Percentiles rank a stretch among this genome's conserved stretches.
Evolutionary conservation across 1,139 yeast species (phyloP).

Genomic region (Candida mesenterica): DNA sequence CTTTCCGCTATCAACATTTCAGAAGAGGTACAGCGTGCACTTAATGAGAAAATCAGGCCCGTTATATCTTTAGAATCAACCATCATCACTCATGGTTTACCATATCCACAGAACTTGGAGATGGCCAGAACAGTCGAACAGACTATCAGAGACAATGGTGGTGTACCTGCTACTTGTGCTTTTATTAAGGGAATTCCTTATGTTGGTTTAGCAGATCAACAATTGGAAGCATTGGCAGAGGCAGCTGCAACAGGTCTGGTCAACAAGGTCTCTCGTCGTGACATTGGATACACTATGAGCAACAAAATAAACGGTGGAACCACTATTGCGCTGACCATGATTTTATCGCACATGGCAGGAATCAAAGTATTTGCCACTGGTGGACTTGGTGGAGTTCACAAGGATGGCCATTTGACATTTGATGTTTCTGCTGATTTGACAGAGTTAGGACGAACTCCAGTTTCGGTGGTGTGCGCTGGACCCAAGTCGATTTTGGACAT

Average conservation of each 20-base stretch:
- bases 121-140: conserved; percentile 73
- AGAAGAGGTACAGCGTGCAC: conserved; percentile 62
- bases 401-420: conserved; percentile 71
- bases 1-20: no score
- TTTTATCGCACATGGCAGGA: conserved; percentile 71
- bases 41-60: conserved; percentile 49
- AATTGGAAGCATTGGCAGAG: conserved; percentile 53
- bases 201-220: conserved; percentile 57
- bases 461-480: conserved; percentile 88
- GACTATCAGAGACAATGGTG: conserved; percentile 60
- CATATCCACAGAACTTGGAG: conserved; percentile 69
- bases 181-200: conserved; percentile 68
- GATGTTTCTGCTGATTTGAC: conserved; percentile 88
- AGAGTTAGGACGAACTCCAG: conserved; percentile 79
- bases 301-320: conserved; percentile 73
- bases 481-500: conserved; percentile 86
- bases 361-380: conserved; percentile 90
- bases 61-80: conserved; percentile 84
- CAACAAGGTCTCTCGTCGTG: conserved; percentile 76
- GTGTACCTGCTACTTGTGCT: conserved; percentile 84
- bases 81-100: conserved; percentile 87
- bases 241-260: conserved; percentile 26
- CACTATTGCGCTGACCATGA: conserved; percentile 88
- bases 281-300: conserved; percentile 73
- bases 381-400: conserved; percentile 90